Conservation (phyloP, 371 early-diverging fungal species). For the Mucor circinelloides region DNA sequence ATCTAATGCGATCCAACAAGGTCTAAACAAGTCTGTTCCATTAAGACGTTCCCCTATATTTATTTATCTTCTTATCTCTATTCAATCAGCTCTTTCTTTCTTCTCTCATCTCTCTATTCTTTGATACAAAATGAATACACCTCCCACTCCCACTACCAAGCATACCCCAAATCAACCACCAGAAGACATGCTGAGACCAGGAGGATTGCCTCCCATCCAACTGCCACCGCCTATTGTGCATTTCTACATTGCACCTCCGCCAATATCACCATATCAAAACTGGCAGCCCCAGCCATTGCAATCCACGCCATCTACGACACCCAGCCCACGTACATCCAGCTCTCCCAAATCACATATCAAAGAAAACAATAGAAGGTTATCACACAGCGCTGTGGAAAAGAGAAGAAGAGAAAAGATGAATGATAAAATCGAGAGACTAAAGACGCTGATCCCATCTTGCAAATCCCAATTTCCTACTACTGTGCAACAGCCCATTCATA, state of each 20-base stretch:
- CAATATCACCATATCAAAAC: background rate
- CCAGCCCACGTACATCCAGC: background rate
- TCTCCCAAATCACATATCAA: background rate
- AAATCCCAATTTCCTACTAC: slow-evolving; percentile 29
- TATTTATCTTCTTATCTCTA: slow-evolving; percentile 1
- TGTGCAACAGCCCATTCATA: slow-evolving; percentile 62
- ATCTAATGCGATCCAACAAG: background rate
- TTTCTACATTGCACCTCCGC: slow-evolving; percentile 7
- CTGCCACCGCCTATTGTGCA: slow-evolving; percentile 19
- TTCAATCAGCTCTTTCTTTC: slow-evolving; percentile 1
- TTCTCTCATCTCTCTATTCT: background rate
- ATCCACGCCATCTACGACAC: background rate
- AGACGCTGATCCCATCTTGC: slow-evolving; percentile 38
- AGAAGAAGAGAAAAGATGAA: slow-evolving; percentile 74
- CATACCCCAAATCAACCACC: background rate
- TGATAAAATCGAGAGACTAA: slow-evolving; percentile 42
- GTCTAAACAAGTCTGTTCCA: background rate
- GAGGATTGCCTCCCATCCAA: slow-evolving; percentile 15
- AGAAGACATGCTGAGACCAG: background rate
- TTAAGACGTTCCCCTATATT: too few species aligned
- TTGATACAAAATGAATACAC: background rate
- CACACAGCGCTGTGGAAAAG: slow-evolving; percentile 73
- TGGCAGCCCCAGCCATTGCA: background rate
- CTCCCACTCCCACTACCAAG: background rate
- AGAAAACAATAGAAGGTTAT: slow-evolving; percentile 54